Percentiles rank a stretch among this genome's conserved stretches.
phyloP scores from a whole-genome alignment of 257 asterid genomes.

The Verbascum thapsus region DNA sequence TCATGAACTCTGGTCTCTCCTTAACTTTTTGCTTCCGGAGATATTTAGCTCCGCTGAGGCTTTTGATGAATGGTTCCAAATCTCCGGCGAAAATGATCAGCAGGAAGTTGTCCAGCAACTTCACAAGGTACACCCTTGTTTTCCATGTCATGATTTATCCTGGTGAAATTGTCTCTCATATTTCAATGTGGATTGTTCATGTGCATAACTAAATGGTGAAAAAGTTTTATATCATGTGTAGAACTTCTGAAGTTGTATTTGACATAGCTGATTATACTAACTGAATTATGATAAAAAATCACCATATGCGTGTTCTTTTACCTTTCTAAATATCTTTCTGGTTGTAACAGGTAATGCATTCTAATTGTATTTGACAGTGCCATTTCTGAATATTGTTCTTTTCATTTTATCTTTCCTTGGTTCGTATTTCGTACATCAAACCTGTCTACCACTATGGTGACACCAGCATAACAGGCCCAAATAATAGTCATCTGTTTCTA shows the following conservation, averaged over 20 bases:
- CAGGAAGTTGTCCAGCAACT: constrained; percentile 99
- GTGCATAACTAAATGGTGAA: not conserved
- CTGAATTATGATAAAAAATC: not conserved
- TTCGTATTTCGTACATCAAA: not conserved
- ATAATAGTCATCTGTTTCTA: not conserved
- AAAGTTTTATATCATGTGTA: not conserved
- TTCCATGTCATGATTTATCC: not conserved
- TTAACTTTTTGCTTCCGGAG: constrained; percentile 96
- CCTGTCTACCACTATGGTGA: not conserved
- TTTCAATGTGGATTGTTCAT: not conserved
- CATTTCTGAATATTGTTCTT: too few relatives aligned
- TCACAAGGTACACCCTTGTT: constrained; percentile 72
- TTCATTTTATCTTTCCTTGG: not conserved
- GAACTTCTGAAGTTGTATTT: not conserved
- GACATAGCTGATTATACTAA: not conserved
- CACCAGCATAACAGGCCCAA: not conserved
- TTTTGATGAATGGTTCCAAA: constrained; percentile 99
- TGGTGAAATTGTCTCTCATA: not conserved
- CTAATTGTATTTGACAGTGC: too few relatives aligned
- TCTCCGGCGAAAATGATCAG: constrained; percentile 96
- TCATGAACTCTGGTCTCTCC: constrained; percentile 98
- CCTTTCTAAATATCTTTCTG: not conserved
- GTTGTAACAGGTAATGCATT: not conserved
- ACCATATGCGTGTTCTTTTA: not conserved
- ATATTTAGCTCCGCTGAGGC: constrained; percentile 99